Evolutionary conservation across 2,329 filamentous ascomycete genomes (phyloP).

Genomic region (Fusarium penzigii): DNA sequence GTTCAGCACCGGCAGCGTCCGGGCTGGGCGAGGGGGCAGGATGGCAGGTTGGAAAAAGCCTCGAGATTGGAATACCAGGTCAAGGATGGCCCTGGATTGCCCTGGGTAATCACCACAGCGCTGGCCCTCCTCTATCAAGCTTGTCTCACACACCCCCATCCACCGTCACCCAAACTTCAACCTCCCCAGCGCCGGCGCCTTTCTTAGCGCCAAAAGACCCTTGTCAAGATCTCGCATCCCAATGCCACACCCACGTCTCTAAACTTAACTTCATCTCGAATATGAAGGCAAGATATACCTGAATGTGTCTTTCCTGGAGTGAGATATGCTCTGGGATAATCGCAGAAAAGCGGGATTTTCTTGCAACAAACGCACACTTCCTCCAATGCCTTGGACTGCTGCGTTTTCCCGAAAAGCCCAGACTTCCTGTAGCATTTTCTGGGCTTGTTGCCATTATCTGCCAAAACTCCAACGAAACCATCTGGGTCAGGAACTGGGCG

Average conservation of each 20-base stretch:
- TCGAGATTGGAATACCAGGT: constrained; percentile 28
- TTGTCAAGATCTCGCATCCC: constrained; percentile 31
- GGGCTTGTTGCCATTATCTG: too few relatives aligned
- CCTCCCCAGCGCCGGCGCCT: constrained; percentile 26
- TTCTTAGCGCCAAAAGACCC: constrained; percentile 30
- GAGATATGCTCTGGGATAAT: not conserved
- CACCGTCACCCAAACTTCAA: constrained; percentile 22
- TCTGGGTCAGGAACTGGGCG: too few relatives aligned
- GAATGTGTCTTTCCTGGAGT: constrained; percentile 7
- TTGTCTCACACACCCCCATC: constrained; percentile 26
- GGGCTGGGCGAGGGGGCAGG: constrained; percentile 21
- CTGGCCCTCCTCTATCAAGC: not conserved
- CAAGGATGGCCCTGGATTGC: constrained; percentile 26
- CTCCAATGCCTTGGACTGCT: too few relatives aligned
- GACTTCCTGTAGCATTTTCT: too few relatives aligned
- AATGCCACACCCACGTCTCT: constrained; percentile 33
- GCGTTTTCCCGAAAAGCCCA: too few relatives aligned
- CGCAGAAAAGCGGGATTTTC: not conserved
- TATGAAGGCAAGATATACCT: constrained; percentile 17
- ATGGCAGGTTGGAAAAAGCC: constrained; percentile 23
- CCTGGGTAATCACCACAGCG: constrained; percentile 5
- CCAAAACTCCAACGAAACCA: too few relatives aligned
- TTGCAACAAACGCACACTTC: too few relatives aligned
- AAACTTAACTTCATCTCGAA: constrained; percentile 29
- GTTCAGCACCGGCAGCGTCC: constrained; percentile 27